phyloP scores from a whole-genome alignment of 208 protist genomes.

The Trypanosoma mega region DNA sequence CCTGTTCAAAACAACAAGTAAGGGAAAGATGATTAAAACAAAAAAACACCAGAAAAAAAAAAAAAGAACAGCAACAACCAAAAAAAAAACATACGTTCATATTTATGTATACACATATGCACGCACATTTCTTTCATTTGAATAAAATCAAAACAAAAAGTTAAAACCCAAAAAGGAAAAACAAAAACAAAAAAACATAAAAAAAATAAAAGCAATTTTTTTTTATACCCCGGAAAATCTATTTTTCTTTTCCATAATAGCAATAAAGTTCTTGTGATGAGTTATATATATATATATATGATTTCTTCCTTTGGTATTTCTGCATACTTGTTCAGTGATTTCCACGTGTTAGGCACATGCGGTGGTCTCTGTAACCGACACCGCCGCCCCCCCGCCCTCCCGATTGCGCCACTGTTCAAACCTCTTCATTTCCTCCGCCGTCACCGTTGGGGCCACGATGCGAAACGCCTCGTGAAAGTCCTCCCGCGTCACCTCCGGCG shows the following conservation, averaged over 20 bases:
- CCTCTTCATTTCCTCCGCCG: constrained; percentile 37
- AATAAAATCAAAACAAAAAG: constrained; percentile 5
- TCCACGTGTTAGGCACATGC: constrained; percentile 1
- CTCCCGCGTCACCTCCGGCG: constrained; percentile 34
- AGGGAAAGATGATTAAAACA: neutral
- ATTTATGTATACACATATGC: neutral
- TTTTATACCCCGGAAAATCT: no score
- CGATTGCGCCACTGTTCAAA: constrained; percentile 46
- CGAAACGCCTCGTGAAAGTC: constrained; percentile 46
- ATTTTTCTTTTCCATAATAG: no score
- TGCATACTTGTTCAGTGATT: constrained; percentile 4
- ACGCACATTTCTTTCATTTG: neutral
- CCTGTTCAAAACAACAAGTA: neutral
- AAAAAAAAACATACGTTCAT: neutral
- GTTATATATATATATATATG: no score
- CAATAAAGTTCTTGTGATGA: no score
- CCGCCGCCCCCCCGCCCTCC: constrained; percentile 1
- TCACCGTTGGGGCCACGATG: constrained; percentile 47
- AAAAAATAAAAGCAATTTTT: neutral
- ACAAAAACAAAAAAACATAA: neutral
- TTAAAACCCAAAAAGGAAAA: no score
- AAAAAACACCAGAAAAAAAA: constrained; percentile 12
- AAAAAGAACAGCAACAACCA: neutral
- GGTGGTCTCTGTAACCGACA: neutral
- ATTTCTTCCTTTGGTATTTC: constrained; percentile 2